phyloP scores from a whole-genome alignment of 257 asterid genomes.

The Jacaranda copaia region DNA sequence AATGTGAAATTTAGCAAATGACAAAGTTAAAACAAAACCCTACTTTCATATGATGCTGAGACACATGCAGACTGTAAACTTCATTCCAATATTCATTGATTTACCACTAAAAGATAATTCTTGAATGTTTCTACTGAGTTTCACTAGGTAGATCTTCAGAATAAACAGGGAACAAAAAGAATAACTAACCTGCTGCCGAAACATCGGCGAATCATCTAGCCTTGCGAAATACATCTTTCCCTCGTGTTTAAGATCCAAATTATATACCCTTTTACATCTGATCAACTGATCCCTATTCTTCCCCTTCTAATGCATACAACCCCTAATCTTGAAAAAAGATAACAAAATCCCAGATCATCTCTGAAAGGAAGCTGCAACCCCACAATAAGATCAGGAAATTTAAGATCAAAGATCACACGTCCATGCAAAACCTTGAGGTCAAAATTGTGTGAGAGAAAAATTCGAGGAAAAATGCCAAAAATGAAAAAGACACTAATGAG shows the following conservation, averaged over 20 bases:
- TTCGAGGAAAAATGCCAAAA: background rate
- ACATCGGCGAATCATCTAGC: constrained; percentile 98
- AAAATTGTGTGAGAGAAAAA: background rate
- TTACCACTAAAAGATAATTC: background rate
- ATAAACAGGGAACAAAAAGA: background rate
- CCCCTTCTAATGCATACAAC: constrained; percentile 7
- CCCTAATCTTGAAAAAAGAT: constrained; percentile 14
- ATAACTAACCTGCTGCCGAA: constrained; percentile 84
- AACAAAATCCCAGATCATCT: constrained; percentile 10
- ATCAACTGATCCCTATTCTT: constrained; percentile 30
- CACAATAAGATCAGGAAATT: constrained; percentile 22
- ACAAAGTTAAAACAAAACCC: background rate
- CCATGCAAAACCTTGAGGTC: constrained; percentile 9
- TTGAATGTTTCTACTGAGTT: background rate
- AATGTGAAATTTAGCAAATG: background rate
- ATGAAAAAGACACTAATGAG: background rate
- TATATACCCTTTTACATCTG: constrained; percentile 25
- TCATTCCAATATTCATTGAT: background rate
- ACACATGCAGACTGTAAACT: constrained; percentile 3
- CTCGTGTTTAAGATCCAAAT: constrained; percentile 60
- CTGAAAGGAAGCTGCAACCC: constrained; percentile 14
- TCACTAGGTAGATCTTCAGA: background rate
- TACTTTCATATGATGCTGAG: constrained; percentile 1
- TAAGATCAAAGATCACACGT: constrained; percentile 13
- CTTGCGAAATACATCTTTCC: constrained; percentile 69